phyloP scores from a whole-genome alignment of 805 yeast genomes.

The Schizosaccharomyces pombe region DNA sequence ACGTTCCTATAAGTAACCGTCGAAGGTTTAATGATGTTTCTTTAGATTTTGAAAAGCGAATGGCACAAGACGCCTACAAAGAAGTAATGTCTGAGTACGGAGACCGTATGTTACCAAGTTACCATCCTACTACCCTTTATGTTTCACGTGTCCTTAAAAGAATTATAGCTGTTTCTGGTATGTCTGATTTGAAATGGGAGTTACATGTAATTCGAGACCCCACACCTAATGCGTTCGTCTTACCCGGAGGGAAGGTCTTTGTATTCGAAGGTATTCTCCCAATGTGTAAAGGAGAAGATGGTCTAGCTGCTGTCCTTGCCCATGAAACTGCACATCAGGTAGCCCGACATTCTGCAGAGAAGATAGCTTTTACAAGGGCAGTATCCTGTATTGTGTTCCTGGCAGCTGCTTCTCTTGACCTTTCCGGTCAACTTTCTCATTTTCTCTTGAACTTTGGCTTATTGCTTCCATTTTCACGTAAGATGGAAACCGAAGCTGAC shows the following conservation, averaged over 20 bases:
- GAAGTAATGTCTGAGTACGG: slow-evolving; percentile 35
- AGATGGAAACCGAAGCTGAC: slow-evolving; percentile 92
- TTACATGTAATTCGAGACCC: slow-evolving; percentile 57
- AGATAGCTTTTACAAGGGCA: slow-evolving; percentile 40
- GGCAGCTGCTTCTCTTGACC: slow-evolving; percentile 35
- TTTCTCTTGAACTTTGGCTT: slow-evolving; percentile 32
- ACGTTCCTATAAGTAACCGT: slow-evolving; percentile 64
- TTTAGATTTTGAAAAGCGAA: background rate
- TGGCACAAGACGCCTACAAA: slow-evolving; percentile 26
- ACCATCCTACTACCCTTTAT: slow-evolving; percentile 33
- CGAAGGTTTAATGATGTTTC: slow-evolving; percentile 24
- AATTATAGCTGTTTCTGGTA: slow-evolving; percentile 24
- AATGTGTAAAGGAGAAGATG: slow-evolving; percentile 62
- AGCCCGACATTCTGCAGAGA: slow-evolving; percentile 78
- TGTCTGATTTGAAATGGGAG: slow-evolving; percentile 32
- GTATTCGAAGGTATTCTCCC: slow-evolving; percentile 60
- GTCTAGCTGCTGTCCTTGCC: slow-evolving; percentile 79
- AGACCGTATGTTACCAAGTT: slow-evolving; percentile 31
- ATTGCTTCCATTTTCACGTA: slow-evolving; percentile 67
- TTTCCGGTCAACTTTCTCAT: slow-evolving; percentile 29
- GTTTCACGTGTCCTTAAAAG: slow-evolving; percentile 42
- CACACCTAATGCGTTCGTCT: slow-evolving; percentile 78
- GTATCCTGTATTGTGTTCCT: slow-evolving; percentile 33
- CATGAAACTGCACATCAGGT: slow-evolving; percentile 89
- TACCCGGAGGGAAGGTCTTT: slow-evolving; percentile 91